A percentile compares a stretch with the other conserved stretches of the same genome.
phyloP scores from a whole-genome alignment of 345 rosid species.

The Eucalyptus tenuipes region DNA sequence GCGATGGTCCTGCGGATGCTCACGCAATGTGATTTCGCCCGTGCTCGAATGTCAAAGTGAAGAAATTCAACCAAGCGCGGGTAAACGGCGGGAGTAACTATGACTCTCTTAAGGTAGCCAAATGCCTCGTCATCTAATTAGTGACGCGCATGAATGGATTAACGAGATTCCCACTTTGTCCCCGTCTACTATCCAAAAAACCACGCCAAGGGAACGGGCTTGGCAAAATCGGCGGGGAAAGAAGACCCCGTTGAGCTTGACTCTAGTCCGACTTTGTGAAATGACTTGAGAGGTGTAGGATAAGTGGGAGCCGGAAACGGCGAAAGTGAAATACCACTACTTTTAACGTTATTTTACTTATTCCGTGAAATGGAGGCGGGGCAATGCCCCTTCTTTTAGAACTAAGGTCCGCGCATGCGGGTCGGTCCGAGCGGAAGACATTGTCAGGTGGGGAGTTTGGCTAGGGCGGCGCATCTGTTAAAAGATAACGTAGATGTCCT shows the following conservation, averaged over 20 bases:
- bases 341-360: not conserved
- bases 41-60: not conserved
- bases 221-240: too few relatives aligned
- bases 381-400: not conserved
- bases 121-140: too few relatives aligned
- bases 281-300: not conserved
- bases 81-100: not conserved
- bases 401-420: not conserved
- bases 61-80: not conserved
- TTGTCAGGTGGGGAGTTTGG: slow-evolving; percentile 9
- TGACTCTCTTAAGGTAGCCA: not conserved
- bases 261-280: too few relatives aligned
- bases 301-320: not conserved
- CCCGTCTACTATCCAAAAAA: too few relatives aligned
- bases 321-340: not conserved
- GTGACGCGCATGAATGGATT: too few relatives aligned
- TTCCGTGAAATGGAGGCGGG: not conserved
- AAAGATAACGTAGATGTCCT: slow-evolving; percentile 22
- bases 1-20: not conserved
- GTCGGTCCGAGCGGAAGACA: not conserved
- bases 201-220: too few relatives aligned
- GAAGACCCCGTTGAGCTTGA: too few relatives aligned
- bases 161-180: too few relatives aligned
- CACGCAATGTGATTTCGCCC: not conserved
- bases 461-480: slow-evolving; percentile 17